Evolutionary conservation across 768 basidiomycete genomes (phyloP), one percentile per base, ranked within the genome.

Genomic region (Cystofilobasidium macerans): DNA sequence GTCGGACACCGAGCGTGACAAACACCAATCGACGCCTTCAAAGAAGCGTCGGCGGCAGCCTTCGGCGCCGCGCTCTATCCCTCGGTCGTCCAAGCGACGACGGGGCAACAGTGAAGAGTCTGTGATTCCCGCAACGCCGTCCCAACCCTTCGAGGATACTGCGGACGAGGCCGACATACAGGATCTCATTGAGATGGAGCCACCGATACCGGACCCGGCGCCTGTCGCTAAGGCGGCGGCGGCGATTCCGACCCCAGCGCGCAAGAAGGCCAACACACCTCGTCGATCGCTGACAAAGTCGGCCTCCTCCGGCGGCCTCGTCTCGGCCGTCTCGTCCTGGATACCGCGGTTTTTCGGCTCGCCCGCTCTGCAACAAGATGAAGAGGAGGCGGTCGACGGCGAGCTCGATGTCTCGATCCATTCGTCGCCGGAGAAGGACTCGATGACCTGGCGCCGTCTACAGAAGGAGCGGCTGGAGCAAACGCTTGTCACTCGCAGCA

Each of bases 261-360:
- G 14, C 63, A 54, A 54, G 51, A 54, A 54, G 51, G 26, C 28
- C 51, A 32, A 28, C 18, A 54, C 51, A 30, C 51, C 51, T 12
- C 26, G 30, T 4, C 51, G 30, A 13, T 54, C 51, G 51, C 28
- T 54, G 14, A 54, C 51, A 26, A 54, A 54, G 51, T 30, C 48
- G 26, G 57, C 48, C 45, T 62, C 64, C 1, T 58, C 64, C 6
- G 47, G 56, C 8, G 57, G 57, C 2, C 64, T 65, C 14, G 54
- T 42, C 2, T 58, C 64, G n/a, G 36, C 64, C 35, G 64, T 59
- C 35, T 59, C 57, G 14, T 54, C 51, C 12, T 65, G 64, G 64
- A 32, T 65, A 14, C 64, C 64, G 33, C 43, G 57, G 16, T 47
- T 65, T 24, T 65, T 65, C 24, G 42, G 64, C 5, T 65, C 64